Base-by-base conservation (phyloP, 495 filamentous ascomycete species). In the Rhypophila decipiens region DNA sequence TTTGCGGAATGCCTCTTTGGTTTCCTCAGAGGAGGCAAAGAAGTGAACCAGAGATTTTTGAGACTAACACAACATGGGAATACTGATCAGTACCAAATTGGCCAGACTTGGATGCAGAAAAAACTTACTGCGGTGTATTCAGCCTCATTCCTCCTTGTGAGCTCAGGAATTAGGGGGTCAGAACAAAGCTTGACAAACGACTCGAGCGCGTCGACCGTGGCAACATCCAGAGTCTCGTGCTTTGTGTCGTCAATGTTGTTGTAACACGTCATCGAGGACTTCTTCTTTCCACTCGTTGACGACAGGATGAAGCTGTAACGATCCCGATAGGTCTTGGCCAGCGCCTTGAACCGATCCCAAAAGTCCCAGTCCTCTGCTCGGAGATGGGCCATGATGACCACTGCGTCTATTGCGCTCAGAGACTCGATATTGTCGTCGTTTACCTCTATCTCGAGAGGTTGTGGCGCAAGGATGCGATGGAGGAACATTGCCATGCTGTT, bases 11-110 rank as follows among this genome's bases (percentile, higher is more conserved):
- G 7, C 15, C 20, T 55, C 58, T 17, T 51, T 56, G 18, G 62
- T 51, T 5, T 33, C 40, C 0, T 55, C 46, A 5, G 42, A 44
- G 1, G 22, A 13, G 2, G 56, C 50, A 46, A 70, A 68, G 44
- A 62, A 64, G 45, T 69, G 63, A 19, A 62, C 45, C 5, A 67
- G 48, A n/a, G 55, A 59, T 52, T 67, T 70, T 38, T 42, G 12
- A 3, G n/a, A n/a, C n/a, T n/a, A n/a, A n/a, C n/a, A n/a, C n/a
- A n/a, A n/a, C n/a, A n/a, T n/a, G n/a, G n/a, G n/a, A n/a, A n/a
- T n/a, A n/a, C n/a, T n/a, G n/a, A n/a, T n/a, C n/a, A n/a, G n/a
- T n/a, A n/a, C n/a, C n/a, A n/a, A n/a, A n/a, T n/a, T n/a, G n/a
- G n/a, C n/a, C n/a, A n/a, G n/a, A n/a, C n/a, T n/a, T n/a, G n/a